Evolutionary conservation across 1,139 yeast genomes (phyloP).

Genomic region (Candida buenavistaensis): DNA sequence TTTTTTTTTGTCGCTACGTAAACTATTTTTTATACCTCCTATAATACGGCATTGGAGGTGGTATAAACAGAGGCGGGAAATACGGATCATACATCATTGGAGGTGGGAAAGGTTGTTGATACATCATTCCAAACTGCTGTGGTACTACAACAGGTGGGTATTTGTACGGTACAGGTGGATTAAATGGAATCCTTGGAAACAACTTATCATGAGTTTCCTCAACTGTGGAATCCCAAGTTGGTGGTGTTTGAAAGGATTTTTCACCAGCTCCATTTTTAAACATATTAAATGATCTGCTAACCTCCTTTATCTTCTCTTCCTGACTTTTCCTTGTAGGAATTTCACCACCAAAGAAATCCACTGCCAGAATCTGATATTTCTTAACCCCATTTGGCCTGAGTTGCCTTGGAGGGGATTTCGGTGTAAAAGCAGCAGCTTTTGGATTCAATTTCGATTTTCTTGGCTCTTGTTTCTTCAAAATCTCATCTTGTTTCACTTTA

Average conservation of each 20-base stretch:
- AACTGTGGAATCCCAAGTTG: slow-evolving; percentile 71
- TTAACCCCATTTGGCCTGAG: slow-evolving; percentile 26
- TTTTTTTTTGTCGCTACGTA: slow-evolving; percentile 1
- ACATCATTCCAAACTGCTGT: slow-evolving; percentile 34
- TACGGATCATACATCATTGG: slow-evolving; percentile 28
- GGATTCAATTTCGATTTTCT: slow-evolving; percentile 71
- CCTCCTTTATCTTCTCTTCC: slow-evolving; percentile 33
- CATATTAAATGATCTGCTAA: slow-evolving; percentile 57
- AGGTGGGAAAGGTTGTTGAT: slow-evolving; percentile 32
- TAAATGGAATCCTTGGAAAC: slow-evolving; percentile 33
- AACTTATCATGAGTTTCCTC: slow-evolving; percentile 53
- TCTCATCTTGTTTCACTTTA: slow-evolving; percentile 63
- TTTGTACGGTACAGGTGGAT: slow-evolving; percentile 20
- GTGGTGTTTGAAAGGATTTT: slow-evolving; percentile 71
- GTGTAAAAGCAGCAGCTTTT: slow-evolving; percentile 70
- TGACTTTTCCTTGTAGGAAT: slow-evolving; percentile 50
- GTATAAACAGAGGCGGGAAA: slow-evolving; percentile 37
- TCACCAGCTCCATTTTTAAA: slow-evolving; percentile 47
- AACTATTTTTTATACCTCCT: slow-evolving; percentile 1
- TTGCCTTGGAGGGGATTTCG: slow-evolving; percentile 45
- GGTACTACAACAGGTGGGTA: slow-evolving; percentile 1
- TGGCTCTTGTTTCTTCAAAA: slow-evolving; percentile 52
- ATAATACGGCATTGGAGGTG: slow-evolving; percentile 25
- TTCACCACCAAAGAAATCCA: slow-evolving; percentile 52
- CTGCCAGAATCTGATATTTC: slow-evolving; percentile 43